Conservation (phyloP, 805 yeast genomes). For the Kluyveromyces starmeri region DNA sequence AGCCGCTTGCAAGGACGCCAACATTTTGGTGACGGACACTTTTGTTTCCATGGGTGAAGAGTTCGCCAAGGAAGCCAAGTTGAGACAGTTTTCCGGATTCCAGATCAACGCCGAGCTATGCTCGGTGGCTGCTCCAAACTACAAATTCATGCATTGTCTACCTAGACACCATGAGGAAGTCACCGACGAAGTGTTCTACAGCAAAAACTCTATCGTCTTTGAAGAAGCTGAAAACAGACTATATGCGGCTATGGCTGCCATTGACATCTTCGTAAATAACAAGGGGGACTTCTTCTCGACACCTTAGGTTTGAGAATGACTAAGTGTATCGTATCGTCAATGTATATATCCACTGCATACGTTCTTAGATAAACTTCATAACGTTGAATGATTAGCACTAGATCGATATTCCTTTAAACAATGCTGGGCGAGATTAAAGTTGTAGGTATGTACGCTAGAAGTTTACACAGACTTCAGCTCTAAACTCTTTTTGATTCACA, state of each 20-base stretch:
- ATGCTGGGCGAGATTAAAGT: too few relatives aligned
- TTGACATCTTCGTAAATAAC: slow-evolving; percentile 82
- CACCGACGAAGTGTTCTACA: slow-evolving; percentile 83
- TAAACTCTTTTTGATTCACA: too few relatives aligned
- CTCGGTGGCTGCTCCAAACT: slow-evolving; percentile 49
- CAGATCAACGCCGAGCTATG: slow-evolving; percentile 70
- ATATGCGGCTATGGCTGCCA: slow-evolving; percentile 90
- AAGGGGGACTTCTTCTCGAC: slow-evolving; percentile 48
- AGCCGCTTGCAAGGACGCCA: slow-evolving; percentile 64
- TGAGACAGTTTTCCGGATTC: slow-evolving; percentile 78
- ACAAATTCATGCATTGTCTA: slow-evolving; percentile 96
- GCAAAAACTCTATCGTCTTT: slow-evolving; percentile 77
- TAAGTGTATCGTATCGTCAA: too few relatives aligned
- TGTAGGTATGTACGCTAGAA: too few relatives aligned
- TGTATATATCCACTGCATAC: too few relatives aligned
- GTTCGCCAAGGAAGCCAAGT: slow-evolving; percentile 56
- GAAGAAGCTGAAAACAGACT: slow-evolving; percentile 94
- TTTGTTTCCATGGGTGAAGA: slow-evolving; percentile 99
- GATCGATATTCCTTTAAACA: too few relatives aligned
- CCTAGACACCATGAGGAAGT: slow-evolving; percentile 96
- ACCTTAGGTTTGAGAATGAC: slow-evolving; percentile 5
- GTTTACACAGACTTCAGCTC: too few relatives aligned
- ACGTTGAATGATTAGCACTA: too few relatives aligned
- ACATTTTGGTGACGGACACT: slow-evolving; percentile 89
- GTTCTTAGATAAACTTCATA: too few relatives aligned